Conservation (phyloP, 768 basidiomycete genomes). For the Hortiboletus campestris region DNA sequence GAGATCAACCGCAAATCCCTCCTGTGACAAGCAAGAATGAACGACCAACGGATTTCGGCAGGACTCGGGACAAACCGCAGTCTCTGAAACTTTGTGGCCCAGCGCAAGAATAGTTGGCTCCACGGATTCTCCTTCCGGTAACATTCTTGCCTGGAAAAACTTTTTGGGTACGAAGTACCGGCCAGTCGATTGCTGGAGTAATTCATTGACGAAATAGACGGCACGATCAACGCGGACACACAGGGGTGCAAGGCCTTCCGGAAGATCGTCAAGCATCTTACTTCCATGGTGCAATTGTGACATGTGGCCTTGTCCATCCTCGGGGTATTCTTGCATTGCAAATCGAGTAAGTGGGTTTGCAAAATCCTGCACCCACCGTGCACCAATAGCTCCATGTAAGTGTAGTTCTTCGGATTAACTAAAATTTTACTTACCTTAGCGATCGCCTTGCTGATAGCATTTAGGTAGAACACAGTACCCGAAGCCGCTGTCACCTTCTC, state of each 20-base stretch:
- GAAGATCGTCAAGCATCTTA: conserved; percentile 32
- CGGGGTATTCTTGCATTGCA: conserved; percentile 28
- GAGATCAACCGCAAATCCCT: conserved; percentile 1
- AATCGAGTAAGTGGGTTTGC: conserved; percentile 22
- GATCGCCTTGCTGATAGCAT: conserved; percentile 12
- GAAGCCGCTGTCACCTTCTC: conserved; percentile 16
- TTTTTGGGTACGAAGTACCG: conserved; percentile 12
- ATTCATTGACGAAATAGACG: conserved; percentile 26
- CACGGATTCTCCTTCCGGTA: not conserved
- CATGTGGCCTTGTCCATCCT: conserved; percentile 18
- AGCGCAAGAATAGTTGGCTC: not conserved
- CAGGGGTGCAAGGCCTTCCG: conserved; percentile 22
- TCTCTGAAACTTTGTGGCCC: not conserved
- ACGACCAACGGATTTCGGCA: no score
- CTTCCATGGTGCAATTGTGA: conserved; percentile 25
- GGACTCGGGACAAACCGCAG: not conserved
- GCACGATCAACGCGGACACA: conserved; percentile 13
- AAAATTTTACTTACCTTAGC: conserved; percentile 10
- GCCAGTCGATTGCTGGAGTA: conserved; percentile 4
- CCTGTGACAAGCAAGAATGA: not conserved
- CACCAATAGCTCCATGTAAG: no score
- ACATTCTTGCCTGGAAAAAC: conserved; percentile 8
- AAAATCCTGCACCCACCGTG: conserved; percentile 6
- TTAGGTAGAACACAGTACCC: conserved; percentile 31
- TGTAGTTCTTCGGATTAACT: no score